Base-by-base conservation (phyloP, 2,329 filamentous ascomycete species). In the Fusarium annulatum region DNA sequence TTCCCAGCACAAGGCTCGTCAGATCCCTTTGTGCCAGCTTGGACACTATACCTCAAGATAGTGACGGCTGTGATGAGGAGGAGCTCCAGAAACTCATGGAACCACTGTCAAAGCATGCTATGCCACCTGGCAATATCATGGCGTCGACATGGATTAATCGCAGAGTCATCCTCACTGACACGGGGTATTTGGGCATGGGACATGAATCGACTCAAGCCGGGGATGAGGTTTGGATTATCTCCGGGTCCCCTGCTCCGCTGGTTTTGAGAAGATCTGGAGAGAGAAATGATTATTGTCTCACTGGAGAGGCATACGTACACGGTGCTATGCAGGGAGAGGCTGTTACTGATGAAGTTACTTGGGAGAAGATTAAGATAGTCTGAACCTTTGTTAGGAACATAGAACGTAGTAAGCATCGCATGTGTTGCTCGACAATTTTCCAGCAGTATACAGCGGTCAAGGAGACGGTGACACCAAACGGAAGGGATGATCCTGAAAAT, bases 281-380 rank as follows among this genome's bases (percentile, higher is more conserved):
- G 8, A 8, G 9, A 1, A 2, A 11, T 3, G n/a, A 38, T 0
- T 68, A 42, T 21, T 9, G 2, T 12, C 7, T 68, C 2, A 2
- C 62, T 19, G 48, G 65, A 0, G 65, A 68, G 5, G 2, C 28
- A 1, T 68, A 68, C 5, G n/a, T 67, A 0, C 65, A 68, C 2
- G 65, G 65, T 0, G 36, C 18, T 9, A 68, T 68, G 64, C 36
- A 49, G 5, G 64, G 65, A 21, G 64, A 68, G 2, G 28, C 64
- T 2, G 14, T 68, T 3, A 43, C n/a, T 23, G 41, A 62, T 19
- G 16, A 49, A 18, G 7, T 14, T 0, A 12, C 9, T 2, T 68
- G 64, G 64, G 21, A 62, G 2, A 43, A 34, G 0, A 38, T 55
- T 7, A 23, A 48, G 19, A 30, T 68, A 21, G 41, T 53, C 2